These are phyloP conservation scores for Podospora conica DNA, from an alignment of 495 filamentous ascomycete species.

Conservation along the genomic window DNA sequence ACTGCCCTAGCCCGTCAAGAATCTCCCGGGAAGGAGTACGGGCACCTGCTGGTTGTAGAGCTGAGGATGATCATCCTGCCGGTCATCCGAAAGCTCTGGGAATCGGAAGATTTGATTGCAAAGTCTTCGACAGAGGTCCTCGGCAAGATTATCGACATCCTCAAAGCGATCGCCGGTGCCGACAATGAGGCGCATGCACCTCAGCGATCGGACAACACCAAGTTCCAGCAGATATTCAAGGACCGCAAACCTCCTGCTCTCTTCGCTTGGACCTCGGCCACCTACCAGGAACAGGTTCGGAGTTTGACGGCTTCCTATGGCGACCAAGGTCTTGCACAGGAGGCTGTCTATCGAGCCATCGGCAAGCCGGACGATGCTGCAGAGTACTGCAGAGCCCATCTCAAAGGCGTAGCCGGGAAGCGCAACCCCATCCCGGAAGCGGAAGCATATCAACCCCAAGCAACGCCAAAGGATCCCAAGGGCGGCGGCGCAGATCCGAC, in stretches of 20 bases:
- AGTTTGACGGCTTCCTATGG: constrained; percentile 44
- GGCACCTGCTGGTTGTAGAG: constrained; percentile 80
- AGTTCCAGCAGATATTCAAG: constrained; percentile 22
- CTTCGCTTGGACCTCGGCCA: constrained; percentile 25
- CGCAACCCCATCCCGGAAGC: constrained; percentile 61
- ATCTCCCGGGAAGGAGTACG: constrained; percentile 53
- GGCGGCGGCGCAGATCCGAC: background rate
- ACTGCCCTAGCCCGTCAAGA: constrained; percentile 48
- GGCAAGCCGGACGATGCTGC: constrained; percentile 52
- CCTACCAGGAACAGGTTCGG: constrained; percentile 39
- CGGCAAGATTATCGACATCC: constrained; percentile 74
- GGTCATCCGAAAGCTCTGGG: constrained; percentile 72
- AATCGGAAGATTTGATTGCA: constrained; percentile 67
- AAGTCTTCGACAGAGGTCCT: constrained; percentile 68
- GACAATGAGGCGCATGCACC: constrained; percentile 66
- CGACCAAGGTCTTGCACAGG: constrained; percentile 56
- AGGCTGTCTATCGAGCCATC: constrained; percentile 78
- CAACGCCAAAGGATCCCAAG: constrained; percentile 2
- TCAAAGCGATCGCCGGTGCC: constrained; percentile 70
- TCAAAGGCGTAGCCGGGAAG: constrained; percentile 33
- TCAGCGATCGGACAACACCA: constrained; percentile 38
- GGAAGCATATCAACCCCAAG: constrained; percentile 33
- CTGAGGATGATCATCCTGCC: constrained; percentile 78
- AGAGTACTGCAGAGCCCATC: constrained; percentile 68
- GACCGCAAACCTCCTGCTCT: constrained; percentile 10